Conservation (phyloP, 495 filamentous ascomycete genomes). For the Penicillium turbatum region DNA sequence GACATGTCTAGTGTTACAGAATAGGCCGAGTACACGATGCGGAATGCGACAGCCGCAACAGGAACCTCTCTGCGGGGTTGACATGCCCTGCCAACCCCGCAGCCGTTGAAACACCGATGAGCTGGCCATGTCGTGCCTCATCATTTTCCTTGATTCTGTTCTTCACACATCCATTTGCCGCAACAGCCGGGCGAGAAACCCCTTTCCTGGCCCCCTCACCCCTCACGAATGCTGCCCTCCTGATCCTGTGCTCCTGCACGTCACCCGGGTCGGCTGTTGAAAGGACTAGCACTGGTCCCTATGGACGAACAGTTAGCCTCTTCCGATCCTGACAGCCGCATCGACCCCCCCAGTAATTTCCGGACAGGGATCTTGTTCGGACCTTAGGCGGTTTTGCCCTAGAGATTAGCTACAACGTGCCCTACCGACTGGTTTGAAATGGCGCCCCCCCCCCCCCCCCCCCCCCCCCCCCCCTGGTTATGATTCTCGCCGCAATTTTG, state of each 20-base stretch:
- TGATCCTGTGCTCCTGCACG: conserved; percentile 5
- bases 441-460: no score
- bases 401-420: background rate
- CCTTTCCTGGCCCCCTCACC: background rate
- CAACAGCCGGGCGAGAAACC: conserved; percentile 9
- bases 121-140: conserved; percentile 25
- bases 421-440: background rate
- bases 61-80: conserved; percentile 17
- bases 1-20: conserved; percentile 13
- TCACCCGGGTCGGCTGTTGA: conserved; percentile 3
- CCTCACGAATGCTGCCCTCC: background rate
- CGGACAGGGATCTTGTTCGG: background rate
- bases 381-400: conserved; percentile 9
- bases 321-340: conserved; percentile 2
- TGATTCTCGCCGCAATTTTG: background rate
- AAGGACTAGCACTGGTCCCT: background rate
- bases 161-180: conserved; percentile 9
- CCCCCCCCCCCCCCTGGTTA: no score
- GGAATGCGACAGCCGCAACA: background rate
- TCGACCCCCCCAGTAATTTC: background rate
- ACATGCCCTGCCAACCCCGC: conserved; percentile 18
- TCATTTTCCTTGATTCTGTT: conserved; percentile 20
- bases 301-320: background rate
- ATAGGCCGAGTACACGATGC: background rate
- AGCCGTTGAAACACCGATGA: conserved; percentile 24